Conservation (phyloP, 306 rosid genomes). For the Vicia sativa region DNA sequence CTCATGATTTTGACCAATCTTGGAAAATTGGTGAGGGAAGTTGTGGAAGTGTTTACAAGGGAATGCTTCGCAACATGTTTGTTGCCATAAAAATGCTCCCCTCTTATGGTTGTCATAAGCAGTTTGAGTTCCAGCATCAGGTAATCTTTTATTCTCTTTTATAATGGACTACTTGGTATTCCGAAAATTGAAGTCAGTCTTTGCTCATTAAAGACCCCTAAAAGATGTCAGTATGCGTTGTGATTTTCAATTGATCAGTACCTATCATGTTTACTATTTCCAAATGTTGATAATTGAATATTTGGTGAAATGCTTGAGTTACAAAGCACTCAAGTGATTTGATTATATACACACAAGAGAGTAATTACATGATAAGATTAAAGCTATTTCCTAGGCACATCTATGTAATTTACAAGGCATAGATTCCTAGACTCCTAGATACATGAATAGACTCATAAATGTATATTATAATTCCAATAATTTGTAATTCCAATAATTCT, state of each 20-base stretch:
- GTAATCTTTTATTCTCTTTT: conserved; percentile 49
- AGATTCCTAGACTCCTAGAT: no score
- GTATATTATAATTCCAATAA: no score
- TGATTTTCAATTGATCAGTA: conserved; percentile 13
- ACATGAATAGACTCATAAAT: no score
- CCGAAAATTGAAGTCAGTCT: conserved; percentile 23
- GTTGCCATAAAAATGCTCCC: conserved; percentile 96
- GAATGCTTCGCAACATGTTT: conserved; percentile 70
- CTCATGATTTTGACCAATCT: conserved; percentile 79
- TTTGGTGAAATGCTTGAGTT: no score
- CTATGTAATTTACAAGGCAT: no score
- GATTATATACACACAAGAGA: no score
- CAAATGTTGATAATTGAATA: no score
- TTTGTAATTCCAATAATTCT: no score
- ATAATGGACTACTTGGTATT: conserved; percentile 1
- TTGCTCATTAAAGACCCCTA: background rate
- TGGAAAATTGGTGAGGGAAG: conserved; percentile 94
- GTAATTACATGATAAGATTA: no score
- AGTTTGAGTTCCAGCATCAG: conserved; percentile 63
- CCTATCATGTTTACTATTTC: conserved; percentile 21
- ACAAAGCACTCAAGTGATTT: no score
- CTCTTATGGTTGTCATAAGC: conserved; percentile 77
- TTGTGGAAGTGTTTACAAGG: conserved; percentile 84
- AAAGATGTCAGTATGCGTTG: conserved; percentile 19
- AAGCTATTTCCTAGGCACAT: no score